These are phyloP conservation scores for Marchantia paleacea DNA, from an alignment of 225 moss, liverwort and hornwort species.

Conservation along the genomic window DNA sequence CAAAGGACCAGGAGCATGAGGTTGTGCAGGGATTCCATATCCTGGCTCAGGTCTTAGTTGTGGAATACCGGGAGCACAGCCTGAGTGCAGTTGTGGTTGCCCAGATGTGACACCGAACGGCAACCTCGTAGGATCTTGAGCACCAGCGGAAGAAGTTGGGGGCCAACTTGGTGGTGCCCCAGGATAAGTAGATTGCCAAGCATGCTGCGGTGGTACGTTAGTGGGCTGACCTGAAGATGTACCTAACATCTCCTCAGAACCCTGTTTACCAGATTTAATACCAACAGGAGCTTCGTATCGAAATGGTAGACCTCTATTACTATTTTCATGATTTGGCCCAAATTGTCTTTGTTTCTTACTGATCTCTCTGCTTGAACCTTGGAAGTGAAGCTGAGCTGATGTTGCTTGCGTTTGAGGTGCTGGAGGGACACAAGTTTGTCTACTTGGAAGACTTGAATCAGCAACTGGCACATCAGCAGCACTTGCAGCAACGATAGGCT, in stretches of 20 bases:
- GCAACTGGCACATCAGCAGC: conserved; percentile 23
- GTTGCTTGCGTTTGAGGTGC: conserved; percentile 4
- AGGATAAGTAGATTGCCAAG: conserved; percentile 17
- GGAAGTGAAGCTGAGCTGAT: conserved; percentile 14
- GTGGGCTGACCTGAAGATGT: conserved; percentile 13
- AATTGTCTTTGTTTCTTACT: conserved; percentile 13
- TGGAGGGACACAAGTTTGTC: conserved; percentile 8
- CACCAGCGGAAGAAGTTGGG: conserved; percentile 4
- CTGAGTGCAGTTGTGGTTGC: conserved; percentile 15
- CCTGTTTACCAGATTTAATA: conserved; percentile 7
- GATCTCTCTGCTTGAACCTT: conserved; percentile 9
- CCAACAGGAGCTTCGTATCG: conserved; percentile 12
- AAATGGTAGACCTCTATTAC: background rate
- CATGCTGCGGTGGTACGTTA: background rate
- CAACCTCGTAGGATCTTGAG: conserved; percentile 30
- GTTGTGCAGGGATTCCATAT: conserved; percentile 18
- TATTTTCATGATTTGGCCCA: conserved; percentile 1
- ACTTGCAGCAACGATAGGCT: conserved; percentile 10
- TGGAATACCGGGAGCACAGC: background rate
- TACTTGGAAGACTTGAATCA: background rate
- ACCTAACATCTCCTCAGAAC: conserved; percentile 14
- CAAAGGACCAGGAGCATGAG: conserved; percentile 14
- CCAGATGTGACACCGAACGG: conserved; percentile 17
- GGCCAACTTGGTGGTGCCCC: conserved; percentile 22
- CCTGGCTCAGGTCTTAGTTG: conserved; percentile 16